These are phyloP conservation scores for Ceratocystis lukuohia DNA, from an alignment of 2,329 filamentous ascomycete genomes.

Conservation along the genomic window DNA sequence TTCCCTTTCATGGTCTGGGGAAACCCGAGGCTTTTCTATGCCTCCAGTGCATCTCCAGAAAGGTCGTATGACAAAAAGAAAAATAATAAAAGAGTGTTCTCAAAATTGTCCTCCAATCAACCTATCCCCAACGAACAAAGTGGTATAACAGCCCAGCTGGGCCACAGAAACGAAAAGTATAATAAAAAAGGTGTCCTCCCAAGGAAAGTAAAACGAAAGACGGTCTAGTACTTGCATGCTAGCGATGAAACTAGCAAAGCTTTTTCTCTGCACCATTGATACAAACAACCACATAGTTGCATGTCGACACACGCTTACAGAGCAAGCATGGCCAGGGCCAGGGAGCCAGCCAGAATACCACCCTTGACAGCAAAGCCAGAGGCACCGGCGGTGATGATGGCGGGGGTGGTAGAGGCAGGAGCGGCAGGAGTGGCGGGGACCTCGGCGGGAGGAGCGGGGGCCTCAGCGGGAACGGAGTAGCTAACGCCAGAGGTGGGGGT, in stretches of 20 bases:
- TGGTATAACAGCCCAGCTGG: slow-evolving; percentile 15
- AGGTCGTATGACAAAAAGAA: slow-evolving; percentile 12
- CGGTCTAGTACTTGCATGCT: neutral
- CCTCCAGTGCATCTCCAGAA: neutral
- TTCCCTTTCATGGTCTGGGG: neutral
- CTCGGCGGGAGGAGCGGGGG: neutral
- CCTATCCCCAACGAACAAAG: slow-evolving; percentile 19
- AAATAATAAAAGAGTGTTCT: slow-evolving; percentile 12
- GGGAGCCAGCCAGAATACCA: slow-evolving; percentile 18
- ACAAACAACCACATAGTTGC: neutral
- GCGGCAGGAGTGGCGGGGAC: neutral
- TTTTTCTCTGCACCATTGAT: neutral
- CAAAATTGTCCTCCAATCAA: slow-evolving; percentile 17
- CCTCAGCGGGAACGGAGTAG: neutral
- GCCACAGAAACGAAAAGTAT: slow-evolving; percentile 12
- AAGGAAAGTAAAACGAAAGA: slow-evolving; percentile 4
- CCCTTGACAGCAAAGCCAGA: slow-evolving; percentile 14
- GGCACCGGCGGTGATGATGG: slow-evolving; percentile 2
- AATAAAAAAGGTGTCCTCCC: neutral
- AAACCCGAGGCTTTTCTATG: neutral
- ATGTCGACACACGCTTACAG: slow-evolving; percentile 12
- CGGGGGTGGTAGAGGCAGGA: neutral
- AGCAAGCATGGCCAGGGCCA: slow-evolving; percentile 18
- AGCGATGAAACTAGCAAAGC: neutral
- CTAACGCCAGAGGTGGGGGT: slow-evolving; percentile 1